Evolutionary conservation across 2,329 filamentous ascomycete genomes (phyloP).

Genomic region (Truncatella angustata): DNA sequence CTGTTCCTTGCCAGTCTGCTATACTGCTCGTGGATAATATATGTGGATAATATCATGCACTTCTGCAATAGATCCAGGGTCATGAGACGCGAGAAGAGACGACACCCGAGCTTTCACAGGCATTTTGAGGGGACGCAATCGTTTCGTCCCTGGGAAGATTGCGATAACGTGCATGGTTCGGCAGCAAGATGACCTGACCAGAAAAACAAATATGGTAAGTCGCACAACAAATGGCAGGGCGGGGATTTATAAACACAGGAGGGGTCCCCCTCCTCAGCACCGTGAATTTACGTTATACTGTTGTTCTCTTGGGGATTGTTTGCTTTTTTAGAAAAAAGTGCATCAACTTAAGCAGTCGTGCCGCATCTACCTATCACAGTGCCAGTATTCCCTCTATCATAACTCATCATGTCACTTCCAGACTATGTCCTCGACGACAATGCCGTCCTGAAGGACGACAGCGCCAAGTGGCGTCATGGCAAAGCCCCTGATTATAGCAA

Average conservation of each 20-base stretch:
- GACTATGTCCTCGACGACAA: constrained; percentile 20
- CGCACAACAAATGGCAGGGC: neutral
- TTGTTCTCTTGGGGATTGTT: neutral
- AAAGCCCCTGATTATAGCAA: constrained; percentile 62
- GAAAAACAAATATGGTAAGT: too few species aligned
- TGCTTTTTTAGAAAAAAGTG: too few species aligned
- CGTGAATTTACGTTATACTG: neutral
- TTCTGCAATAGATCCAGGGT: neutral
- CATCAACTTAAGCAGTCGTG: too few species aligned
- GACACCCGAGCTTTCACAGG: neutral
- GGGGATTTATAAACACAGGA: neutral
- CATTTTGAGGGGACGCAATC: too few species aligned
- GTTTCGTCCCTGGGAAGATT: neutral
- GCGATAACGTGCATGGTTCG: too few species aligned
- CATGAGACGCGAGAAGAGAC: neutral
- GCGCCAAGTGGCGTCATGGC: constrained; percentile 59
- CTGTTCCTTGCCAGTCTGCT: neutral
- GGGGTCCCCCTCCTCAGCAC: neutral
- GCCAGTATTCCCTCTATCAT: neutral
- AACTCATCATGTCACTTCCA: constrained; percentile 7
- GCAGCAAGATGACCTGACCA: too few species aligned
- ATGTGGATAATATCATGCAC: neutral
- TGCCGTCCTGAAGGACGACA: constrained; percentile 36
- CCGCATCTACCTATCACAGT: too few species aligned
- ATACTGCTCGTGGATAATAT: neutral